Conservation (phyloP, 1,284 basidiomycete species). For the Exobasidium cylindrosporum region DNA sequence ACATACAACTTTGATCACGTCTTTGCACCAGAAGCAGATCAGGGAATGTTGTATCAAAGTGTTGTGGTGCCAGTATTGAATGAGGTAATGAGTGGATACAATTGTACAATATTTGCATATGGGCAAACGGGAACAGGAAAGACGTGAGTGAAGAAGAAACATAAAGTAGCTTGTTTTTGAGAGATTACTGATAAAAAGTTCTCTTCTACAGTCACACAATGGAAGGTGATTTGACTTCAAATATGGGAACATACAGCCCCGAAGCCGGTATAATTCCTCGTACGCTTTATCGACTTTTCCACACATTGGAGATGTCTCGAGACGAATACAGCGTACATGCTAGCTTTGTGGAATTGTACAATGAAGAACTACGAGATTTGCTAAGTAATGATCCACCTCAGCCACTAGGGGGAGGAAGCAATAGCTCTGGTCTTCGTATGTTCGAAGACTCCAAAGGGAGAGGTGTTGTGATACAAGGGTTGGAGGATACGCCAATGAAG, state of each 20-base stretch:
- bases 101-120: constrained; percentile 97
- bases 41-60: constrained; percentile 87
- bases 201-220: constrained; percentile 38
- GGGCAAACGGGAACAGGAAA: constrained; percentile 99
- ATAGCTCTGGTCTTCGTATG: constrained; percentile 68
- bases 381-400: constrained; percentile 64
- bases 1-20: constrained; percentile 58
- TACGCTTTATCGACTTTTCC: constrained; percentile 85
- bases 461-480: constrained; percentile 87
- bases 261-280: constrained; percentile 98
- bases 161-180: background rate
- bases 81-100: constrained; percentile 91
- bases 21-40: constrained; percentile 95
- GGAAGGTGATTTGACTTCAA: constrained; percentile 53
- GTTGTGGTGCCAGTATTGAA: constrained; percentile 89
- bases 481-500: constrained; percentile 84
- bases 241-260: constrained; percentile 76
- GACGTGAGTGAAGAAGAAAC: constrained; percentile 65
- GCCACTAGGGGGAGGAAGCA: constrained; percentile 53
- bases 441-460: constrained; percentile 75
- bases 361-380: constrained; percentile 76
- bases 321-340: constrained; percentile 87
- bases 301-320: constrained; percentile 70
- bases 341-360: constrained; percentile 96
- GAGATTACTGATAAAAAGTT: background rate